Percentiles rank a stretch among this genome's conserved stretches.
Conservation (phyloP, 345 rosid species). For the Lepidium aucheri region DNA sequence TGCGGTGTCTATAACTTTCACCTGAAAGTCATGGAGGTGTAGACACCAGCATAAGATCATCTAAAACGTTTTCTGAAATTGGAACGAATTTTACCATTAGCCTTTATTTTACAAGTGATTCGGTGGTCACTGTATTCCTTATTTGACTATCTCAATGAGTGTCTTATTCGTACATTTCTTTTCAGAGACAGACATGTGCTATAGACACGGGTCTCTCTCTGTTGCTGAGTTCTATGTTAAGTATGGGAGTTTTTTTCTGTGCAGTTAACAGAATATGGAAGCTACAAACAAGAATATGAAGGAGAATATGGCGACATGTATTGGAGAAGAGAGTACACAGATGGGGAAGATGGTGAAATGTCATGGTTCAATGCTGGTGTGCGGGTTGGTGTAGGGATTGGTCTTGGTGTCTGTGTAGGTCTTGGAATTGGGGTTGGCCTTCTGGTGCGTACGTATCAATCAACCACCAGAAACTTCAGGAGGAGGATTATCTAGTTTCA, state of each 20-base stretch:
- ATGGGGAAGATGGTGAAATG: constrained; percentile 79
- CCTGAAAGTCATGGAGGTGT: background rate
- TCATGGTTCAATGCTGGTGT: constrained; percentile 98
- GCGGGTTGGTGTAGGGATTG: constrained; percentile 92
- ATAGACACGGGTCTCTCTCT: background rate
- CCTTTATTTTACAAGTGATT: background rate
- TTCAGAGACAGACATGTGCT: background rate
- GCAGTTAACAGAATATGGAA: constrained; percentile 50
- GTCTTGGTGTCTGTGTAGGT: constrained; percentile 89
- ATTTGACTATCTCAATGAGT: background rate
- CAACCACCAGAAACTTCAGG: constrained; percentile 70
- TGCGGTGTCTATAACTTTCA: background rate
- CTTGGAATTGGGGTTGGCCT: constrained; percentile 89
- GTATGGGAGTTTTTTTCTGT: background rate
- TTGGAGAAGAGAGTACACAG: constrained; percentile 63
- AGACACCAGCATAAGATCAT: background rate
- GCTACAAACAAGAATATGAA: constrained; percentile 43
- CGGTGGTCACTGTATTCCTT: background rate
- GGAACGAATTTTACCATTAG: background rate
- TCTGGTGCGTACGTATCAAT: constrained; percentile 67
- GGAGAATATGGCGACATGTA: constrained; percentile 60
- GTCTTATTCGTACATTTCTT: background rate
- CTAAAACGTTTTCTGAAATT: background rate
- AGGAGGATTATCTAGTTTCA: constrained; percentile 45
- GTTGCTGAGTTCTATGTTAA: background rate